A percentile compares a stretch with the other conserved stretches of the same genome.
Evolutionary conservation across 1,284 basidiomycete species (phyloP).

Genomic region (Tylopilus sp.): DNA sequence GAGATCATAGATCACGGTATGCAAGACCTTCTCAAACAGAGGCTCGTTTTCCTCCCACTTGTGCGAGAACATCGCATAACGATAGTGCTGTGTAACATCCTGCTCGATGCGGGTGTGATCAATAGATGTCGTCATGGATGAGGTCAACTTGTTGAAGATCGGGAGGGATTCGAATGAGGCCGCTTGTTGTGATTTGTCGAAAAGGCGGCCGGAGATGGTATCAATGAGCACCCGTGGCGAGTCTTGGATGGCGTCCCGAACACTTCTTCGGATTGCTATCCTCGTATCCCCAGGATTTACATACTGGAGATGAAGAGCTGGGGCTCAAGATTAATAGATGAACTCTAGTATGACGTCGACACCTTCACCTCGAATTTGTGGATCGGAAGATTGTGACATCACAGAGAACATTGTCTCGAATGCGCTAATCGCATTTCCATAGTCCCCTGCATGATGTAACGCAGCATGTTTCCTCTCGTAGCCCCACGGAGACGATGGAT

Average conservation of each 20-base stretch:
- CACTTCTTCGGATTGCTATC: background rate
- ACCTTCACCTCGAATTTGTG: background rate
- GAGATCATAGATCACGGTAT: background rate
- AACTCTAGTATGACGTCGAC: background rate
- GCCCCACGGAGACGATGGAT: background rate
- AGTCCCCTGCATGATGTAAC: background rate
- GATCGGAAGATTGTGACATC: background rate
- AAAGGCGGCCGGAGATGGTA: background rate
- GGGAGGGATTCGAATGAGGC: background rate
- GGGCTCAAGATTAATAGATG: background rate
- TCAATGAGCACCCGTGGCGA: background rate
- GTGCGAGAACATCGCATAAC: conserved; percentile 4
- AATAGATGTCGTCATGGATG: background rate
- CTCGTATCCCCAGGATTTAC: background rate
- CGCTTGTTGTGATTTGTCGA: background rate
- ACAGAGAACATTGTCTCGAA: background rate
- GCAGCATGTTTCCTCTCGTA: background rate
- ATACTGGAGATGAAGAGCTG: background rate
- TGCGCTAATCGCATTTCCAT: background rate
- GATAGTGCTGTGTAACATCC: background rate
- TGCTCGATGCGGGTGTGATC: background rate
- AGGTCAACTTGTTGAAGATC: background rate
- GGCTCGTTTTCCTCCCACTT: conserved; percentile 1
- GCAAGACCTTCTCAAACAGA: background rate
- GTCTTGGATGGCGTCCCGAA: background rate